These are phyloP conservation scores for Hagleromyces aurorensis DNA, from an alignment of 805 yeast species.

Conservation along the genomic window DNA sequence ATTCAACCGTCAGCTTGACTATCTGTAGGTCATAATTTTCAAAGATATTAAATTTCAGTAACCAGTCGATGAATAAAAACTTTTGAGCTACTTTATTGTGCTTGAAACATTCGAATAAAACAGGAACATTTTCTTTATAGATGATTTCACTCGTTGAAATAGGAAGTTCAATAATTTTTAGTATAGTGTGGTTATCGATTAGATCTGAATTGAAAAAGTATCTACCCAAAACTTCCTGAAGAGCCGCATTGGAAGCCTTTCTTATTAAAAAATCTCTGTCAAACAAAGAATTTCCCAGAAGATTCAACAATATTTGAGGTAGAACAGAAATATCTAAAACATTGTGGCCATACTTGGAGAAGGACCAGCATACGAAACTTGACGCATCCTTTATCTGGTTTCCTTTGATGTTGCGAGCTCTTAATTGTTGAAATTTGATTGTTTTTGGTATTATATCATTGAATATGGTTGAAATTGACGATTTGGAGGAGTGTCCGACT, in stretches of 20 bases:
- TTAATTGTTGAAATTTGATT: conserved; percentile 50
- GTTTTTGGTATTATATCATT: conserved; percentile 35
- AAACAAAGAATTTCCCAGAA: conserved; percentile 50
- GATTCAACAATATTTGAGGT: conserved; percentile 23
- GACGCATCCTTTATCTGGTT: conserved; percentile 75
- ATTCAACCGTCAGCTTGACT: conserved; percentile 9
- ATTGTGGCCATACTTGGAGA: conserved; percentile 33
- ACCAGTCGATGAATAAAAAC: conserved; percentile 23
- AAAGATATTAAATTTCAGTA: conserved; percentile 14
- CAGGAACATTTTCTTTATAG: conserved; percentile 29
- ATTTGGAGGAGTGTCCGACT: conserved; percentile 6
- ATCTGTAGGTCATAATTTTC: conserved; percentile 13
- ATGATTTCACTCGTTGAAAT: conserved; percentile 54
- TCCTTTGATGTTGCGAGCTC: conserved; percentile 48
- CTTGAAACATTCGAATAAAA: no score
- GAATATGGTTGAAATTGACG: conserved; percentile 7
- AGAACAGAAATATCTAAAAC: conserved; percentile 8
- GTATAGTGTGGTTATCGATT: conserved; percentile 28
- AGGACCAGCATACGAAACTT: conserved; percentile 78
- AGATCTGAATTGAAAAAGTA: conserved; percentile 37
- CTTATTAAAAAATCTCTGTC: conserved; percentile 71
- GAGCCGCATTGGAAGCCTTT: conserved; percentile 76
- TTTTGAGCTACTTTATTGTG: no score
- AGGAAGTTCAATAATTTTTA: conserved; percentile 51
- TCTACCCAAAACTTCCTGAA: conserved; percentile 81